Evolutionary conservation across 768 basidiomycete genomes (phyloP), one percentile per base, ranked within the genome.

Genomic region (Calocybe cyanea): DNA sequence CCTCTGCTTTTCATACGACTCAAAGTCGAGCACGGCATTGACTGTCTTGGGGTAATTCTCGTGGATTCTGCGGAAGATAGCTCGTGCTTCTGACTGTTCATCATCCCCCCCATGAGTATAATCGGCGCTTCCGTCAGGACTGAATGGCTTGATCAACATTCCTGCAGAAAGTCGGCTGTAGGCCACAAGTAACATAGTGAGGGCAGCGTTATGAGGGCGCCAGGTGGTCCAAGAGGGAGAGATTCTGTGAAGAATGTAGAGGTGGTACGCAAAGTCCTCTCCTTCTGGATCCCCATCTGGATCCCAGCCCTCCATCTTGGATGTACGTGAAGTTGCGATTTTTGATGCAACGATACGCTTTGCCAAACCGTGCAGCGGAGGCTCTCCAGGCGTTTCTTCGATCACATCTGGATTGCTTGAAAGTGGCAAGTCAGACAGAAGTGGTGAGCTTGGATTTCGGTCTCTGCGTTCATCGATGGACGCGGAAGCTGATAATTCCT

Each of bases 151-250:
- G 14, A 82, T 63, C 24, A 73, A 56, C 32, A 62, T 65, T 2
- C 86, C 87, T 9, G 69, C 60, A 49, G 69, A 64, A 19, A 90
- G 69, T 38, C 72, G 71, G 13, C 61, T 55, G 9, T 82, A 52
- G 2, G 74, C 76, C 4, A 65, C 57, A 20, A 73, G 61, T 38
- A 90, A 60, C 7, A 78, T 54, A 2, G 63, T 61, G 43, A 85
- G 59, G 4, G 79, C 70, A 37, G 66, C 65, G 20, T 51, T 58
- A 55, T 86, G 84, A n/a, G 83, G 78, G 35, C 69, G 69, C 88
- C 86, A 89, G 36, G 66, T 59, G 38, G 78, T 74, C 79, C 82
- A 85, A 18, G 70, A 61, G 9, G 86, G 83, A 4, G 81, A 73
- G 43, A 85, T 72, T 48, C 78, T 75, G 52, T 81, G 78, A 3